phyloP scores from a whole-genome alignment of 2,329 filamentous ascomycete species.

The Paracorniculantispora psalliotae region DNA sequence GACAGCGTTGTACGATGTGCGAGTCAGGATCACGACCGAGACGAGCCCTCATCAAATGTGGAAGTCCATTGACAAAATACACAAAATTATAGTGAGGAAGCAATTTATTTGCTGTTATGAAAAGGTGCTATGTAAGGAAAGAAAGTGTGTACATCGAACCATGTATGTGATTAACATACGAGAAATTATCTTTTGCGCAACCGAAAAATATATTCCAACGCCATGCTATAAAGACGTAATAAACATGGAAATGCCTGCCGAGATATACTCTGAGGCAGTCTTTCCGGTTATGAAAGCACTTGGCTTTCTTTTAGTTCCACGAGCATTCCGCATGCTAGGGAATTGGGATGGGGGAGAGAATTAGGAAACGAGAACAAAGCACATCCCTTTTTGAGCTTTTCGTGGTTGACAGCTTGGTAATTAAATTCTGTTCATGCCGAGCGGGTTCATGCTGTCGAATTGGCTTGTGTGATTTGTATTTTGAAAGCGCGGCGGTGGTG shows the following conservation, averaged over 20 bases:
- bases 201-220: conserved; percentile 2
- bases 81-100: neutral
- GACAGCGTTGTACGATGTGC: neutral
- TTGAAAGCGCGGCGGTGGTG: neutral
- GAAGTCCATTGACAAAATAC: neutral
- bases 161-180: neutral
- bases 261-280: neutral
- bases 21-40: neutral
- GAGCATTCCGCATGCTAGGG: neutral
- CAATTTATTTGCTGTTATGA: neutral
- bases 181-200: conserved; percentile 3
- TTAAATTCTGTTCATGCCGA: conserved; percentile 53
- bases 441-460: conserved; percentile 45
- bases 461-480: conserved; percentile 21
- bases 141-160: neutral
- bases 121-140: neutral
- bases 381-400: neutral
- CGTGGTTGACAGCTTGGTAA: neutral
- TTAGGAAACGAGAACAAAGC: neutral
- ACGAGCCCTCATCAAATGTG: neutral
- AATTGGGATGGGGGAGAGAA: neutral
- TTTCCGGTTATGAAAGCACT: neutral
- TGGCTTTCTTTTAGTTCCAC: neutral
- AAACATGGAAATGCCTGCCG: neutral
- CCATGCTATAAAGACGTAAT: conserved; percentile 10